A percentile compares a stretch with the other conserved stretches of the same genome.
These are phyloP conservation scores for Acrocalymma vagum DNA, from an alignment of 2,329 filamentous ascomycete species.

Conservation along the genomic window DNA sequence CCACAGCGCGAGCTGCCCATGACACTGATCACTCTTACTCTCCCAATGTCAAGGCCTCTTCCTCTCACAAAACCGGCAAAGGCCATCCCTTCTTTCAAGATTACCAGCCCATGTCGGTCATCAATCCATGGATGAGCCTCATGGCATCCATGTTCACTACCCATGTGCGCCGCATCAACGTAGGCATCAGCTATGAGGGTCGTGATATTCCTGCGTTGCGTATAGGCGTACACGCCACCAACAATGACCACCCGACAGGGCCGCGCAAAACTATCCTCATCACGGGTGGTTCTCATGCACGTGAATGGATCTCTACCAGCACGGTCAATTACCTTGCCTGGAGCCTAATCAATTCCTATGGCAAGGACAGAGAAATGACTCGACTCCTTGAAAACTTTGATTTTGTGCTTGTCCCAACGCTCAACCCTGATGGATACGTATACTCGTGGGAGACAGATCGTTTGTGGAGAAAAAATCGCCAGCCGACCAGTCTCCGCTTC, in stretches of 20 bases:
- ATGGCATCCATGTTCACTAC: slow-evolving; percentile 89
- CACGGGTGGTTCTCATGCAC: slow-evolving; percentile 86
- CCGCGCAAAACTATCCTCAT: slow-evolving; percentile 81
- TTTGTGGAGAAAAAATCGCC: slow-evolving; percentile 93
- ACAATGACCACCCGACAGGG: slow-evolving; percentile 53
- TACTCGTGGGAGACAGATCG: slow-evolving; percentile 93
- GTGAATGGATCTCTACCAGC: slow-evolving; percentile 95
- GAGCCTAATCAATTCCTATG: slow-evolving; percentile 84
- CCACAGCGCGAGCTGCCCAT: slow-evolving; percentile 35
- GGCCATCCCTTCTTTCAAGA: slow-evolving; percentile 81
- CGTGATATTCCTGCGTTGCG: slow-evolving; percentile 84
- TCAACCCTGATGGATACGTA: slow-evolving; percentile 94
- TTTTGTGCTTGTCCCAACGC: slow-evolving; percentile 84
- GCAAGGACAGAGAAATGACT: slow-evolving; percentile 74
- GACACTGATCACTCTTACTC: slow-evolving; percentile 34
- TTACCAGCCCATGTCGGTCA: slow-evolving; percentile 87
- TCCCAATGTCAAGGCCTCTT: slow-evolving; percentile 33
- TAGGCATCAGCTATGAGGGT: slow-evolving; percentile 89
- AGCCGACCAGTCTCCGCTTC: slow-evolving; percentile 81
- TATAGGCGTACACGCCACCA: slow-evolving; percentile 70
- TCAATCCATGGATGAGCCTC: slow-evolving; percentile 90
- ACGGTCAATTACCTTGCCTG: slow-evolving; percentile 93
- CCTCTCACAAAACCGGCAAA: slow-evolving; percentile 57
- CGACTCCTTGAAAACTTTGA: slow-evolving; percentile 85
- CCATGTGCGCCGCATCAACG: slow-evolving; percentile 74